These are phyloP conservation scores for Globisporangium alternatum DNA, from an alignment of 352 stramenopile species.

Conservation along the genomic window DNA sequence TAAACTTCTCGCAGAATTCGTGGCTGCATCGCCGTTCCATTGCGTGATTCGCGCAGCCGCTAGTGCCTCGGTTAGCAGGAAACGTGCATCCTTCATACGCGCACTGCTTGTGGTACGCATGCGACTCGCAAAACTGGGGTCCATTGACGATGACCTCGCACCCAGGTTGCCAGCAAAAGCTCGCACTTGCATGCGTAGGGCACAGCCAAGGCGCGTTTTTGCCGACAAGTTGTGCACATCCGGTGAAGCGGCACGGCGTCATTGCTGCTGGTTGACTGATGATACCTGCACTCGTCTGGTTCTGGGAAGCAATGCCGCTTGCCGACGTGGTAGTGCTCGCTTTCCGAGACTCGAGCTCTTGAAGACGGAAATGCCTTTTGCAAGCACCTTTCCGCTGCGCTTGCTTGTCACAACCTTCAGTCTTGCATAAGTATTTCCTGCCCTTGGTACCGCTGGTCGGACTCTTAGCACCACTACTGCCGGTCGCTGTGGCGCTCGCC, in stretches of 20 bases:
- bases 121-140: slow-evolving; percentile 56
- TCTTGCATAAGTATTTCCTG: slow-evolving; percentile 72
- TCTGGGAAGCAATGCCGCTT: not conserved
- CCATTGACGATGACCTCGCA: slow-evolving; percentile 59
- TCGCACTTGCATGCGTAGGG: slow-evolving; percentile 39
- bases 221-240: slow-evolving; percentile 32
- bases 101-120: slow-evolving; percentile 49
- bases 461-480: slow-evolving; percentile 16
- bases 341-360: slow-evolving; percentile 20
- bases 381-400: slow-evolving; percentile 59
- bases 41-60: slow-evolving; percentile 45
- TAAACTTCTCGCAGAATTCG: slow-evolving; percentile 64
- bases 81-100: slow-evolving; percentile 56
- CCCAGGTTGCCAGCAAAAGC: slow-evolving; percentile 56
- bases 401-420: slow-evolving; percentile 58
- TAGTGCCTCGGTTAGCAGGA: slow-evolving; percentile 25
- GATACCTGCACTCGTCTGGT: slow-evolving; percentile 4
- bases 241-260: slow-evolving; percentile 39
- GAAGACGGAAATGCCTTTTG: slow-evolving; percentile 59
- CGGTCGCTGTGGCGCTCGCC: slow-evolving; percentile 17
- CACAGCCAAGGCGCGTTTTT: slow-evolving; percentile 33
- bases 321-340: not conserved
- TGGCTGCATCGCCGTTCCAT: slow-evolving; percentile 50
- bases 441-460: slow-evolving; percentile 17
- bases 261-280: slow-evolving; percentile 3